A percentile compares a stretch with the other conserved stretches of the same genome.
Conservation (phyloP, 2,329 filamentous ascomycete species). For the Paramyrothecium roridum region DNA sequence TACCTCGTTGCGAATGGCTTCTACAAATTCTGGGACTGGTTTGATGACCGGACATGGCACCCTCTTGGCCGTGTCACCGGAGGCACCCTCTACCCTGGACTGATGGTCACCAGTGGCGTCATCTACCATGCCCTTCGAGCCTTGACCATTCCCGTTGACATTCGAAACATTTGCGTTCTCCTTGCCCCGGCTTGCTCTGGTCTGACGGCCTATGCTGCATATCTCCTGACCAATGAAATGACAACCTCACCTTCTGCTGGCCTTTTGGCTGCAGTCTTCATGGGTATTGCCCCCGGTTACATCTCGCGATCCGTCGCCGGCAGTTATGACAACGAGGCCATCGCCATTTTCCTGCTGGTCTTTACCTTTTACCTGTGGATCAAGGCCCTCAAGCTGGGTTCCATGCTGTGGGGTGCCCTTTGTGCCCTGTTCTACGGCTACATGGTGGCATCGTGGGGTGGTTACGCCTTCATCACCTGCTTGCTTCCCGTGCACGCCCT, state of each 20-base stretch:
- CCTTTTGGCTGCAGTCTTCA: constrained; percentile 89
- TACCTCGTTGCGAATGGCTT: constrained; percentile 97
- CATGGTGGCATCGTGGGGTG: constrained; percentile 99
- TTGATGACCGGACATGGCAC: constrained; percentile 99
- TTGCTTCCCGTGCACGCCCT: constrained; percentile 92
- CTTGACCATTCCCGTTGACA: constrained; percentile 90
- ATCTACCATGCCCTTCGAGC: constrained; percentile 94
- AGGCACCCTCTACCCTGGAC: constrained; percentile 95
- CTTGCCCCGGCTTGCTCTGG: constrained; percentile 94
- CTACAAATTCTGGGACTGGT: constrained; percentile 99
- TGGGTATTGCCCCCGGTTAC: constrained; percentile 96
- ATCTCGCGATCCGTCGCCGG: constrained; percentile 97
- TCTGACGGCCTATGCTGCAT: constrained; percentile 86
- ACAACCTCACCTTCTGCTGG: constrained; percentile 91
- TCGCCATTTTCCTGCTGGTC: constrained; percentile 96
- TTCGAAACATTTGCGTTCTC: constrained; percentile 97
- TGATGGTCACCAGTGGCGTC: constrained; percentile 97
- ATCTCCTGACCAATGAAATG: constrained; percentile 97
- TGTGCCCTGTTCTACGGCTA: constrained; percentile 98
- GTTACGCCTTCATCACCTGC: constrained; percentile 99
- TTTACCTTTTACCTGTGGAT: constrained; percentile 99
- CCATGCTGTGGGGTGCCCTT: constrained; percentile 92
- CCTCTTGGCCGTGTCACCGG: constrained; percentile 96
- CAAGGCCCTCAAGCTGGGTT: constrained; percentile 94
- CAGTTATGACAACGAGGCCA: constrained; percentile 99